Evolutionary conservation across 1,139 yeast species (phyloP).

Genomic region (Sugiyamaella japonica): DNA sequence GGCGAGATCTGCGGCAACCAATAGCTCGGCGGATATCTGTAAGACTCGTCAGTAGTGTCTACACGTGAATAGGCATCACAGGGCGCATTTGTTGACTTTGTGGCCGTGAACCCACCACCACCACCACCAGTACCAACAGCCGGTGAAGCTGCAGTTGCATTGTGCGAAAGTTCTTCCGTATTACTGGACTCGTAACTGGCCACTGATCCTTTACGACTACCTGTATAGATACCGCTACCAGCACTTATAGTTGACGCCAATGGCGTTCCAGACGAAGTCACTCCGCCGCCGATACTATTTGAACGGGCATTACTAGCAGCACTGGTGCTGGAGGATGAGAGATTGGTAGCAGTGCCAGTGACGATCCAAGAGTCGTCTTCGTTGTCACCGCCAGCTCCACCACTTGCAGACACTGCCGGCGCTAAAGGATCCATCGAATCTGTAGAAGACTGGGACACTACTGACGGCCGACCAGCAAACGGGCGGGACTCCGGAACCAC

Average conservation of each 20-base stretch:
- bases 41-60: slow-evolving; percentile 23
- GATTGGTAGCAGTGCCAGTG: slow-evolving; percentile 1
- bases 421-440: slow-evolving; percentile 15
- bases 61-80: slow-evolving; percentile 26
- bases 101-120: slow-evolving; percentile 13
- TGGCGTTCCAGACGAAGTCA: slow-evolving; percentile 3
- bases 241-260: slow-evolving; percentile 1
- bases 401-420: slow-evolving; percentile 1
- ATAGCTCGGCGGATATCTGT: slow-evolving; percentile 26
- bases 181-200: slow-evolving; percentile 23
- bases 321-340: slow-evolving; percentile 13
- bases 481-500: slow-evolving; percentile 9
- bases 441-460: slow-evolving; percentile 6
- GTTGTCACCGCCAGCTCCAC: slow-evolving; percentile 1
- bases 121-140: too few relatives aligned
- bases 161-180: slow-evolving; percentile 10
- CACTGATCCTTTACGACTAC: slow-evolving; percentile 42
- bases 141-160: slow-evolving; percentile 10
- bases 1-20: slow-evolving; percentile 38
- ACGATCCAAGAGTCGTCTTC: slow-evolving; percentile 14
- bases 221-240: slow-evolving; percentile 7
- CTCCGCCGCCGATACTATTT: neutral
- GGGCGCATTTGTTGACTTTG: slow-evolving; percentile 15
- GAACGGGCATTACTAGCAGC: slow-evolving; percentile 7
- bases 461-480: slow-evolving; percentile 5